These are phyloP conservation scores for Aspergillus vadensis DNA, from an alignment of 2,329 filamentous ascomycete genomes.

Conservation along the genomic window DNA sequence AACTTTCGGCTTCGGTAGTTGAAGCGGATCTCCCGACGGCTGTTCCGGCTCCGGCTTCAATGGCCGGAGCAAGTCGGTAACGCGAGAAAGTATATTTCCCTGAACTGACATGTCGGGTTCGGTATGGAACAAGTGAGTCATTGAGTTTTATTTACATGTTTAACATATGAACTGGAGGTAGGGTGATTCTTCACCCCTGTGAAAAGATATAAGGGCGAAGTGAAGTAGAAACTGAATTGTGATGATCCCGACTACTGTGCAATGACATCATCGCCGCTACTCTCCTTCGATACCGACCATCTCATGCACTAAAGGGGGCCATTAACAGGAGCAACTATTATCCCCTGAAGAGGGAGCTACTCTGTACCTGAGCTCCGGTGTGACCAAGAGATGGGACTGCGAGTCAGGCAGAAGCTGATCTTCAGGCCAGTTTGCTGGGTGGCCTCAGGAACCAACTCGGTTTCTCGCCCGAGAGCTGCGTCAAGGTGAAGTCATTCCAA, in stretches of 20 bases:
- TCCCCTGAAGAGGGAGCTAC: not conserved
- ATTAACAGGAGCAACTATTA: too few relatives aligned
- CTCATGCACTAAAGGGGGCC: not conserved
- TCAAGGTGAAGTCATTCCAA: constrained; percentile 35
- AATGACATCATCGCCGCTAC: constrained; percentile 8
- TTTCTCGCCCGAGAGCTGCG: constrained; percentile 21
- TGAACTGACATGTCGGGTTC: not conserved
- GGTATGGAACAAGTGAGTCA: too few relatives aligned
- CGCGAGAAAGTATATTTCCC: constrained; percentile 11
- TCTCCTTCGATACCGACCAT: not conserved
- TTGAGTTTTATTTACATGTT: not conserved
- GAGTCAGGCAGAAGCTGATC: not conserved
- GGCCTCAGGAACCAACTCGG: constrained; percentile 1
- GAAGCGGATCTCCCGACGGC: constrained; percentile 19
- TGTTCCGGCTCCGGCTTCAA: constrained; percentile 18
- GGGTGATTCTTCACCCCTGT: too few relatives aligned
- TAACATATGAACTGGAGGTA: not conserved
- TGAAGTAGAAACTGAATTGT: not conserved
- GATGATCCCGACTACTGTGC: not conserved
- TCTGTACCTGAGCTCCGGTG: not conserved
- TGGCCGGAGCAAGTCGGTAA: constrained; percentile 32
- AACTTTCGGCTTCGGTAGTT: constrained; percentile 13
- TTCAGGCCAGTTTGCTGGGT: not conserved
- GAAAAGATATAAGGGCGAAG: too few relatives aligned
- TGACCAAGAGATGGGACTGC: too few relatives aligned